Percentiles rank a stretch among this genome's conserved stretches.
phyloP scores from a whole-genome alignment of 306 rosid species.

The Herpetospermum pedunculosum region DNA sequence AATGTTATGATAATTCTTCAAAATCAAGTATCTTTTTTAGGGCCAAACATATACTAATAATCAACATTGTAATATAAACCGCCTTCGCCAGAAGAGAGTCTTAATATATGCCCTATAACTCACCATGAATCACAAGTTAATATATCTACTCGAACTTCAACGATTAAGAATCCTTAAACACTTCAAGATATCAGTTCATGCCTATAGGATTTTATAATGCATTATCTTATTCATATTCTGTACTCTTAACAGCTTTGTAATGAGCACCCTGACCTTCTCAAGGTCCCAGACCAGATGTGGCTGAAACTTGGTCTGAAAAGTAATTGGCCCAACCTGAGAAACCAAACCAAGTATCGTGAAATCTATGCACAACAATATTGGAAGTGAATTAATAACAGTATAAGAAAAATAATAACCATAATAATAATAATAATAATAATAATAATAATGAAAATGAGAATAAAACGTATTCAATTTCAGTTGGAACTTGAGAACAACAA shows the following conservation, averaged over 20 bases:
- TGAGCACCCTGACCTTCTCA: slow-evolving; percentile 59
- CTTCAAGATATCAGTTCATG: neutral
- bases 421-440: no score
- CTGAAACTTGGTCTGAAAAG: slow-evolving; percentile 79
- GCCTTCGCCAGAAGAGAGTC: neutral
- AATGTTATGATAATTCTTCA: neutral
- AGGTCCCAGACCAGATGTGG: slow-evolving; percentile 81
- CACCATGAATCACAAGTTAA: neutral
- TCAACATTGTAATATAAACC: neutral
- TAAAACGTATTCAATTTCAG: neutral
- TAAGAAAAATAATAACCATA: neutral
- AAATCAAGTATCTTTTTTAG: neutral
- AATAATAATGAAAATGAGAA: neutral
- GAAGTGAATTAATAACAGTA: neutral
- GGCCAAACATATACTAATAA: neutral
- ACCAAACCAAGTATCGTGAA: slow-evolving; percentile 5
- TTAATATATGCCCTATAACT: neutral
- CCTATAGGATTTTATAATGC: neutral
- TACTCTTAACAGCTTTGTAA: neutral
- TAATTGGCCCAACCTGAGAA: slow-evolving; percentile 69
- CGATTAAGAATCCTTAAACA: neutral
- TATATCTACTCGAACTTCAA: neutral
- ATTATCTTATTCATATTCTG: neutral
- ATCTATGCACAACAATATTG: neutral
- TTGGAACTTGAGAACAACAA: no score